phyloP scores from a whole-genome alignment of 176 grass and related monocot species.

The Elymus sibiricus region DNA sequence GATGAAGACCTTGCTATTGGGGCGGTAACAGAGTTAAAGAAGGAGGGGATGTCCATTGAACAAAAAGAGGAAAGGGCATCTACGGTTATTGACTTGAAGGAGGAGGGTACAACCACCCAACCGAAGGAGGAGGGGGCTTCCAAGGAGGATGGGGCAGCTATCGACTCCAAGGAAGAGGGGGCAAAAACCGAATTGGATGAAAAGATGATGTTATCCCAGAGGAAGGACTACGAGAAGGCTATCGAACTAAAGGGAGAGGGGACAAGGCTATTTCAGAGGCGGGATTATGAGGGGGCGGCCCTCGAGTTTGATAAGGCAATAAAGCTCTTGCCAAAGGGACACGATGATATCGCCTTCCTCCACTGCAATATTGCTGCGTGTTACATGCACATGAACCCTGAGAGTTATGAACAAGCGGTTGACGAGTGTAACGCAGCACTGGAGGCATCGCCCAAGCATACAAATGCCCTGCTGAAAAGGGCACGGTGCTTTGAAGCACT shows the following conservation, averaged over 20 bases:
- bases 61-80: not conserved
- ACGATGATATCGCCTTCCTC: slow-evolving; percentile 52
- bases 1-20: slow-evolving; percentile 29
- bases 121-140: not conserved
- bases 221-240: slow-evolving; percentile 21
- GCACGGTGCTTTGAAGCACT: slow-evolving; percentile 73
- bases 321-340: slow-evolving; percentile 54
- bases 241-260: slow-evolving; percentile 58
- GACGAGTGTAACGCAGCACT: slow-evolving; percentile 56
- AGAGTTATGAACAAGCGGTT: slow-evolving; percentile 55
- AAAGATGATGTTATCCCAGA: not conserved
- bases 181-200: slow-evolving; percentile 1
- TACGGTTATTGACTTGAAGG: not conserved
- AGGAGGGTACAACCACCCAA: not conserved
- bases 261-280: slow-evolving; percentile 56
- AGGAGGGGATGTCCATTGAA: not conserved
- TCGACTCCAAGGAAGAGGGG: not conserved
- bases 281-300: slow-evolving; percentile 59
- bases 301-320: slow-evolving; percentile 63
- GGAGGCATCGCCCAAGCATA: slow-evolving; percentile 51
- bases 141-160: not conserved
- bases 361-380: slow-evolving; percentile 68
- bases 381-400: slow-evolving; percentile 71
- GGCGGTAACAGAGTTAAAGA: slow-evolving; percentile 2
- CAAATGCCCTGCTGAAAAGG: slow-evolving; percentile 65